Evolutionary conservation across 371 early-diverging fungal genomes (phyloP), one percentile per base, ranked within the genome.

Genomic region (Mucor sp.): DNA sequence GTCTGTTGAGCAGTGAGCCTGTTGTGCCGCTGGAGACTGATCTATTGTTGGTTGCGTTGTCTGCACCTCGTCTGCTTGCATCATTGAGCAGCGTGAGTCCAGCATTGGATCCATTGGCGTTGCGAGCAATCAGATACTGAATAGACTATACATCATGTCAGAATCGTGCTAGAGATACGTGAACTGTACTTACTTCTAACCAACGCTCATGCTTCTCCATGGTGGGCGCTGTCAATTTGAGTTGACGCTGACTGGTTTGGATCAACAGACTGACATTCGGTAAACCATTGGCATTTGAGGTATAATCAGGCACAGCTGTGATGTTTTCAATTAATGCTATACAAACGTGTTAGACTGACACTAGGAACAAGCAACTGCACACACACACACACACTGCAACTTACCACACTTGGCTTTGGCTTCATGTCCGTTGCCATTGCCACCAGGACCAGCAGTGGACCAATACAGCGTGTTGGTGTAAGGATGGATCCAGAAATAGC

Each of bases 401-500:
- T 72, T 83, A 82, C 86, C 83, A 68, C 84, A 85, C 80, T 86
- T 88, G 44, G 81, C 84, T 27, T 78, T 79, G 35, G 80, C 65
- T 69, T 85, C 84, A 56, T 74, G 69, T 23, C 81, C 89, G 48
- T 74, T 69, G 15, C 79, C 88, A 59, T 92, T 88, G 88, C 92
- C 90, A 57, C 91, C 90, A 19, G 92, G 92, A 23, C 86, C 87
- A 60, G 80, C 74, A 59, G 77, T 79, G 66, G 88, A 86, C 93
- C 93, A 93, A 69, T 90, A 87, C 33, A 93, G 70, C 14, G 87
- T 87, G 62, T 86, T 85, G 33, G 89, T 87, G 56, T 90, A 91
- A 27, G 93, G 91, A 67, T 92, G 90, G 32, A 93, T 83, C 93
- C 93, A 93, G 53, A 92, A 88, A 72, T 85, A 93, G 14, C 92